phyloP scores from a whole-genome alignment of 2,329 filamentous ascomycete genomes.

The Fusarium transvaalense region DNA sequence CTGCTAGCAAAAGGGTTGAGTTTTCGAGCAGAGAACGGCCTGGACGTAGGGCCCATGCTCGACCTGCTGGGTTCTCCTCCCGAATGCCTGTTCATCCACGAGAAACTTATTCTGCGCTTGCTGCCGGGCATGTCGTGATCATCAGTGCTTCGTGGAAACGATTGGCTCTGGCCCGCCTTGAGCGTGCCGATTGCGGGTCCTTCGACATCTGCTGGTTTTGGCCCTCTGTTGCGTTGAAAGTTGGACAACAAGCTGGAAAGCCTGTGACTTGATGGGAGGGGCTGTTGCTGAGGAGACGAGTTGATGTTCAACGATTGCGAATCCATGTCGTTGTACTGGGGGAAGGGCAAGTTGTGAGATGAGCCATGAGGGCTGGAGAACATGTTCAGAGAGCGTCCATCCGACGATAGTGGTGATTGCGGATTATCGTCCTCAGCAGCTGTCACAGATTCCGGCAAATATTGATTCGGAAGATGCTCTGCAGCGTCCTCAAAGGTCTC shows the following conservation, averaged over 20 bases:
- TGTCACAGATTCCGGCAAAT: slow-evolving; percentile 50
- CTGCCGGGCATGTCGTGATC: slow-evolving; percentile 65
- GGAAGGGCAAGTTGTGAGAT: slow-evolving; percentile 68
- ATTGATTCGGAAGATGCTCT: slow-evolving; percentile 50
- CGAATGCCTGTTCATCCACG: slow-evolving; percentile 71
- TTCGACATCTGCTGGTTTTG: slow-evolving; percentile 65
- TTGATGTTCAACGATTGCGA: slow-evolving; percentile 56
- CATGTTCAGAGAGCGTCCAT: slow-evolving; percentile 65
- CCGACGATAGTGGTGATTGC: slow-evolving; percentile 72
- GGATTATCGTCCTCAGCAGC: slow-evolving; percentile 60
- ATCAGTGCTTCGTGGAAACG: slow-evolving; percentile 74
- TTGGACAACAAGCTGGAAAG: slow-evolving; percentile 69
- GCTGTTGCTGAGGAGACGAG: slow-evolving; percentile 57
- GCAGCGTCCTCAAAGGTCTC: slow-evolving; percentile 72
- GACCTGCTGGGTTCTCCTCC: slow-evolving; percentile 56
- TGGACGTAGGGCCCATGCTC: slow-evolving; percentile 50
- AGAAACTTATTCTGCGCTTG: slow-evolving; percentile 70
- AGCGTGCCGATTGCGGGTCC: slow-evolving; percentile 76
- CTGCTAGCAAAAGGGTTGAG: slow-evolving; percentile 65
- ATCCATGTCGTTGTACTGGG: slow-evolving; percentile 64
- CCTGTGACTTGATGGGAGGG: slow-evolving; percentile 51
- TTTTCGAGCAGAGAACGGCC: slow-evolving; percentile 57
- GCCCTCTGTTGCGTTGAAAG: slow-evolving; percentile 70
- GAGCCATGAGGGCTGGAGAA: slow-evolving; percentile 74
- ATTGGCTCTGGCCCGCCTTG: slow-evolving; percentile 80